Evolutionary conservation across 1,284 basidiomycete species (phyloP).

Genomic region (Tilletiopsis washingtonensis): DNA sequence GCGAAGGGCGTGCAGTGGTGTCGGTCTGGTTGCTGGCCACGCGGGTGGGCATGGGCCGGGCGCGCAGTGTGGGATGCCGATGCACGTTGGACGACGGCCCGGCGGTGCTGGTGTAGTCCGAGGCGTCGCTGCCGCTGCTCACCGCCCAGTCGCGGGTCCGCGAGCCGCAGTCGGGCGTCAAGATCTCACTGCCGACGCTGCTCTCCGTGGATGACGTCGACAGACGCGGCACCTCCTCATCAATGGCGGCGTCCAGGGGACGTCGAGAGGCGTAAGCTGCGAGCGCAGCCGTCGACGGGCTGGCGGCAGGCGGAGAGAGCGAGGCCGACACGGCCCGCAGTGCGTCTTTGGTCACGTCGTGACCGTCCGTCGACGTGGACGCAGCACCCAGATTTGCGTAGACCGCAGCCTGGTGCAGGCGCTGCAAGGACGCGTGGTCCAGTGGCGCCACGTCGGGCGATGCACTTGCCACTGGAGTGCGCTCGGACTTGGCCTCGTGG

Average conservation of each 20-base stretch:
- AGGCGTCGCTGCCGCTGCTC: neutral
- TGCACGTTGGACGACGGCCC: constrained; percentile 2
- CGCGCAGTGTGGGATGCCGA: neutral
- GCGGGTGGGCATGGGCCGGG: neutral
- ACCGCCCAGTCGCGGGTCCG: constrained; percentile 4
- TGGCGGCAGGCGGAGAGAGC: neutral
- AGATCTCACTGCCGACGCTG: constrained; percentile 19
- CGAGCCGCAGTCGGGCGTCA: constrained; percentile 21
- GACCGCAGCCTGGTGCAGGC: neutral
- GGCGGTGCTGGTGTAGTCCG: neutral
- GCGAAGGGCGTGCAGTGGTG: neutral
- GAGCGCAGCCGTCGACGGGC: neutral
- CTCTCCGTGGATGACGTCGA: constrained; percentile 29
- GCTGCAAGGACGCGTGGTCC: neutral
- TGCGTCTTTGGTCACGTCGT: too few species aligned
- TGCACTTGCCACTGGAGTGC: too few species aligned
- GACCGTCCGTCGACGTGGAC: neutral
- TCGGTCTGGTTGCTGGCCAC: neutral
- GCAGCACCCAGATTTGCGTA: neutral
- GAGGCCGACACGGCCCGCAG: too few species aligned
- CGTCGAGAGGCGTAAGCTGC: neutral
- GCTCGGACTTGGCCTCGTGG: too few species aligned
- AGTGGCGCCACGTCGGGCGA: too few species aligned
- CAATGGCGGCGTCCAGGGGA: neutral
- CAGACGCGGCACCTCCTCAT: constrained; percentile 14